Evolutionary conservation across 805 yeast species (phyloP).

Genomic region (Saturnispora diversa): DNA sequence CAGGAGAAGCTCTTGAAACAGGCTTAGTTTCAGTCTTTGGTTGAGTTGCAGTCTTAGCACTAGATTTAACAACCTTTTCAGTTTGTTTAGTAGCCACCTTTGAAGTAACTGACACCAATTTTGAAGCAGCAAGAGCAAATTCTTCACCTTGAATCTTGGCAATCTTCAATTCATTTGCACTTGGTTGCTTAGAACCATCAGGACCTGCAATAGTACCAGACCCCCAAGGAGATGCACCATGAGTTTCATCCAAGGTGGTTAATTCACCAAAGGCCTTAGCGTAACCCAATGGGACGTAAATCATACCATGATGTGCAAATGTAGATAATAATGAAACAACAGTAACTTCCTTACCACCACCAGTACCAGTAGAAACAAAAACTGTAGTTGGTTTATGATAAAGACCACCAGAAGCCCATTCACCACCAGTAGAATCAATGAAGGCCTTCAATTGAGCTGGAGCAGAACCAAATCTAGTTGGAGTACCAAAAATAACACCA

Average conservation of each 20-base stretch:
- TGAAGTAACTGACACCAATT: conserved; percentile 16
- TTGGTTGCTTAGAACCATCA: conserved; percentile 67
- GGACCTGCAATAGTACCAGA: conserved; percentile 74
- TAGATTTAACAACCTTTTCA: neutral
- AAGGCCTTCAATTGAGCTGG: conserved; percentile 75
- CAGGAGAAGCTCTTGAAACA: neutral
- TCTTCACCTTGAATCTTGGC: conserved; percentile 62
- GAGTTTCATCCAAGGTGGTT: conserved; percentile 51
- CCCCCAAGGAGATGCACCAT: conserved; percentile 83
- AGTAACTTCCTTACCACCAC: conserved; percentile 81
- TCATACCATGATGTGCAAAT: conserved; percentile 73
- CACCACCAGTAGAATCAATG: conserved; percentile 70
- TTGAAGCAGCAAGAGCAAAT: conserved; percentile 42
- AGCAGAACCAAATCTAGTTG: conserved; percentile 75
- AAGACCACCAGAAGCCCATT: conserved; percentile 70
- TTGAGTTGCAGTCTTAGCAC: too few species aligned
- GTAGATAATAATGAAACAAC: conserved; percentile 54
- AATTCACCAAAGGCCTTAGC: conserved; percentile 47
- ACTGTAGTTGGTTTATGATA: conserved; percentile 68
- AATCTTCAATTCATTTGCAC: conserved; percentile 52
- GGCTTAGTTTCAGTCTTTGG: neutral
- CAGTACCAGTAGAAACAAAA: conserved; percentile 69
- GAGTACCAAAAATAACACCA: conserved; percentile 77
- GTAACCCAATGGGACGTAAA: conserved; percentile 74
- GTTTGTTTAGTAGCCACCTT: neutral